Evolutionary conservation across 2,329 filamentous ascomycete genomes (phyloP).

Genomic region (Phaeosphaeriaceae sp.): DNA sequence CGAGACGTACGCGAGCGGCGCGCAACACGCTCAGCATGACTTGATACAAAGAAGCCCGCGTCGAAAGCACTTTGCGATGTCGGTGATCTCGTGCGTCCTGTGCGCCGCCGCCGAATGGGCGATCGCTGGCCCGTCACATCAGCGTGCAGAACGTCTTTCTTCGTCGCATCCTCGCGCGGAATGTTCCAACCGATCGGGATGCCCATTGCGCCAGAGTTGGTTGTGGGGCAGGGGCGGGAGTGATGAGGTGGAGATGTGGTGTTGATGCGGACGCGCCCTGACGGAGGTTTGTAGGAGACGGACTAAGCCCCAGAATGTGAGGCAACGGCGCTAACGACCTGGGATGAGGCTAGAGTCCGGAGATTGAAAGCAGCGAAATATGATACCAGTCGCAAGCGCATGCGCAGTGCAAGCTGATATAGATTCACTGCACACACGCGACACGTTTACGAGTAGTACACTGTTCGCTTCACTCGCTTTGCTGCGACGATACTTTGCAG

Average conservation of each 20-base stretch:
- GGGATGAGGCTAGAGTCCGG: constrained; percentile 30
- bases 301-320: constrained; percentile 19
- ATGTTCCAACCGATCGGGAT: constrained; percentile 57
- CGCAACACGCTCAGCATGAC: constrained; percentile 15
- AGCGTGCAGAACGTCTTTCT: constrained; percentile 55
- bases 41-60: constrained; percentile 20
- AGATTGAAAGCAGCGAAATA: not conserved
- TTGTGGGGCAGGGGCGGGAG: constrained; percentile 19
- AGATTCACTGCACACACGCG: not conserved
- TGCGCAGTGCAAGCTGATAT: not conserved
- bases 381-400: not conserved
- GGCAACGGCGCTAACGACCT: constrained; percentile 12
- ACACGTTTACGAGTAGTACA: not conserved
- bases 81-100: constrained; percentile 32
- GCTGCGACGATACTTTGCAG: not conserved
- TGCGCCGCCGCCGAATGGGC: constrained; percentile 64
- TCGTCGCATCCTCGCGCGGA: constrained; percentile 57
- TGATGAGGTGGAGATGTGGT: constrained; percentile 22
- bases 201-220: constrained; percentile 50
- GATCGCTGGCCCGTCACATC: constrained; percentile 64
- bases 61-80: constrained; percentile 24
- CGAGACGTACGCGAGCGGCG: constrained; percentile 15
- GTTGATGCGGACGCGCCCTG: constrained; percentile 35
- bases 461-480: not conserved
- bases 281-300: constrained; percentile 21